Evolutionary conservation across 345 rosid species (phyloP), one percentile per base, ranked within the genome.

Genomic region (Salix caprea): DNA sequence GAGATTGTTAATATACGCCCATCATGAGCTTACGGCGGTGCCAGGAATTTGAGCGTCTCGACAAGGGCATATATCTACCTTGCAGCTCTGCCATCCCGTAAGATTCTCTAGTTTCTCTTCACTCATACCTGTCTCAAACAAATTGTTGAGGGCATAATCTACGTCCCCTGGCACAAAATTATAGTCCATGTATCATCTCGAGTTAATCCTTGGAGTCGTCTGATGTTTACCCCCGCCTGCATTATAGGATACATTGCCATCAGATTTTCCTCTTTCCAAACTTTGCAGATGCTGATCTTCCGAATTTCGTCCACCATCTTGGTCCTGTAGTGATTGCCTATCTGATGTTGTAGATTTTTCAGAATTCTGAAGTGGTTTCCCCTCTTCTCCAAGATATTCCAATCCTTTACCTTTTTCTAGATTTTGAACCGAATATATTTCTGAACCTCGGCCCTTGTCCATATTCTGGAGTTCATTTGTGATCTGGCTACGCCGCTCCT

Each of bases 401-500:
- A 50, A 26, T 26, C 67, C 65, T 77, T 66, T 50, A 2, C 54
- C 61, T 54, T 8, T 73, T 15, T 74, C 75, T 39, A 42, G 67
- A 28, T 44, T 73, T 60, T 67, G 50, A 74, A 30, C 40, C 26
- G 65, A 36, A 34, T 24, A 24, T 69, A 21, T 60, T 61, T 76
- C 79, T 26, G 79, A 70, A 58, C 69, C 48, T 58, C 74, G 77
- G 44, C 82, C 80, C 83, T 85, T 89, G 85, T 90, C 95, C 76
- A 78, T 69, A 85, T 82, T 87, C 81, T 74, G 89, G 79, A 87
- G 85, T 78, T 94, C 94, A 70, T 74, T 84, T 4, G 92, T 88
- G 14, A 89, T 87, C 82, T 87, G 96, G 81, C 82, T 82, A 4
- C 96, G 91, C 67, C 86, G 85, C 83, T 96, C 97, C 88, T 93